Evolutionary conservation across 345 rosid genomes (phyloP).

Genomic region (Geranium rotundifolium): DNA sequence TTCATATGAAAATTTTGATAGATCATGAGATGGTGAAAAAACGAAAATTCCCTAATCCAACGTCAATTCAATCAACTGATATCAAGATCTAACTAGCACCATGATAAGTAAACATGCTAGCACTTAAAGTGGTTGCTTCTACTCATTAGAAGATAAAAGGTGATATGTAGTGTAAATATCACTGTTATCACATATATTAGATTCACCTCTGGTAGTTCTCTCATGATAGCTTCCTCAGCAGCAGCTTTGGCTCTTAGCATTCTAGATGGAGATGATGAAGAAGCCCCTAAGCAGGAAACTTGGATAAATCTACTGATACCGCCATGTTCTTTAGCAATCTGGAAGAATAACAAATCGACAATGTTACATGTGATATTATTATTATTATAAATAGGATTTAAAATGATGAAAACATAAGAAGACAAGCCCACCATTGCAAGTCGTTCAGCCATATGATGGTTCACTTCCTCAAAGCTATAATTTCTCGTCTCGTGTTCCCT

Average conservation of each 20-base stretch:
- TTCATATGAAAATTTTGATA: background rate
- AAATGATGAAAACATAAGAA: no score
- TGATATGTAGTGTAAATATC: background rate
- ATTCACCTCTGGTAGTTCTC: conserved; percentile 68
- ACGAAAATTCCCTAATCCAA: background rate
- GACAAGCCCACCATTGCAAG: conserved; percentile 57
- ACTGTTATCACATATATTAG: background rate
- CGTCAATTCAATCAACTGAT: background rate
- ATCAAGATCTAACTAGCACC: background rate
- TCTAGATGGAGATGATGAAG: conserved; percentile 71
- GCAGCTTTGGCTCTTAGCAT: conserved; percentile 80
- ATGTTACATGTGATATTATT: background rate
- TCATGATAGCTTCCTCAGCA: conserved; percentile 78
- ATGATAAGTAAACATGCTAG: background rate
- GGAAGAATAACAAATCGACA: conserved; percentile 11
- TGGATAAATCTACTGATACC: conserved; percentile 94
- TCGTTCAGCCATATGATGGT: conserved; percentile 70
- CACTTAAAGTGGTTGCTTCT: background rate
- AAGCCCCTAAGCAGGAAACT: conserved; percentile 90
- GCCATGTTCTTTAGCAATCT: conserved; percentile 96
- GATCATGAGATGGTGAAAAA: background rate
- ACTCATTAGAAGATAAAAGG: background rate
- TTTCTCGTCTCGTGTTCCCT: conserved; percentile 88
- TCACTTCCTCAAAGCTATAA: conserved; percentile 89
- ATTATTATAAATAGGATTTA: no score